phyloP scores from a whole-genome alignment of 2,329 filamentous ascomycete species.

The Epicoccum sorghinum region DNA sequence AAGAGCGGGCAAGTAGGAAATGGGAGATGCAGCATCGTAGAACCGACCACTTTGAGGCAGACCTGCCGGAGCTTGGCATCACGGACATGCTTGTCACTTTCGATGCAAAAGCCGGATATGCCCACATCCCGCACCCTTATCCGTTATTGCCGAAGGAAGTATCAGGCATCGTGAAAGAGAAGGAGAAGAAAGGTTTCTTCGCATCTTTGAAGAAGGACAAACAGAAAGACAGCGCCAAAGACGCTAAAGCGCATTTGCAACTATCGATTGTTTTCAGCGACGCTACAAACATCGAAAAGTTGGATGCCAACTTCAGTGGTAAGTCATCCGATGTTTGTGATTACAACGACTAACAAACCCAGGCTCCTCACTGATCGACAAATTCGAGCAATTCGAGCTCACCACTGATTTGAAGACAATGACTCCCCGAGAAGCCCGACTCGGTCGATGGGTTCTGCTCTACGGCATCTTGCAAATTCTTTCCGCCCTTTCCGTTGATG shows the following conservation, averaged over 20 bases:
- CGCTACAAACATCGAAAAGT: constrained; percentile 49
- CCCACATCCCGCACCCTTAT: constrained; percentile 63
- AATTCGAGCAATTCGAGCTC: constrained; percentile 51
- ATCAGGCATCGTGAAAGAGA: constrained; percentile 27
- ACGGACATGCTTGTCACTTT: constrained; percentile 70
- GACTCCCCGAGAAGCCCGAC: constrained; percentile 49
- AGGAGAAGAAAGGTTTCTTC: constrained; percentile 44
- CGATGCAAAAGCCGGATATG: constrained; percentile 65
- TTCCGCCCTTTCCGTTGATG: constrained; percentile 51
- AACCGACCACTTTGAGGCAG: constrained; percentile 48
- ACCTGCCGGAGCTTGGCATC: constrained; percentile 62
- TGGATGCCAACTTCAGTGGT: constrained; percentile 47
- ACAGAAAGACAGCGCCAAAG: constrained; percentile 35
- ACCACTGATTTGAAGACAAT: constrained; percentile 38
- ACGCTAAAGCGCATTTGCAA: constrained; percentile 49
- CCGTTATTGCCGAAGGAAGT: constrained; percentile 62
- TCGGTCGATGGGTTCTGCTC: constrained; percentile 53
- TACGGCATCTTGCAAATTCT: constrained; percentile 52
- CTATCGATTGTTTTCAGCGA: constrained; percentile 49
- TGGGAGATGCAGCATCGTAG: constrained; percentile 63
- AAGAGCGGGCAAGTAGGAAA: constrained; percentile 66
- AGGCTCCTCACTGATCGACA: constrained; percentile 50
- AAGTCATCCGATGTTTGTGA: constrained; percentile 1
- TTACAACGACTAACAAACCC: neutral
- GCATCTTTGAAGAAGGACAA: constrained; percentile 45